Base-by-base conservation (phyloP, 345 rosid genomes). In the Syzygium oleosum region DNA sequence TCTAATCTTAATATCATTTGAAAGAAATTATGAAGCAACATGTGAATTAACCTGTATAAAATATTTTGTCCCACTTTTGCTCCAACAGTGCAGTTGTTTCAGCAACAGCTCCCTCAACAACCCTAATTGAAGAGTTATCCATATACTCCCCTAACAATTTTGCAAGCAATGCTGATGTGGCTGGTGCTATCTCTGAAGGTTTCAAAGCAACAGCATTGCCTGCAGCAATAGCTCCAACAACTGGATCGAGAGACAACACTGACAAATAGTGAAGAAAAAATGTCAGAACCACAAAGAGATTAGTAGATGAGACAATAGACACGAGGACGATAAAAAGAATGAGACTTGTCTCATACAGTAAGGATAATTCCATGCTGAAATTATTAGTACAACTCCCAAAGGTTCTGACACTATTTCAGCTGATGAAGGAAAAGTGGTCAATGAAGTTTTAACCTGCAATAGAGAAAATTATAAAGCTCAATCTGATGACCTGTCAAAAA, bases 321-420 rank as follows among this genome's bases (percentile, higher is more conserved):
- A 34, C 41, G 25, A 17, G 77, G 61, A 52, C 16, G 15, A 61
- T 14, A 29, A 89, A 58, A 73, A 88, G 51, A 77, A 56, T 86
- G 55, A 21, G 25, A 49, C 87, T 84, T 63, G 85, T 87, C 51
- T 46, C n/a, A 22, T 95, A 98, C 99, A 87, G 27, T 96, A 92
- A 17, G 99, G 99, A 92, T 93, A 98, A 84, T 98, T 97, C 99
- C 99, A 98, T 9, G 99, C 96, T 23, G 99, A 98, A 89, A 98
- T 96, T 86, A 98, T 88, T 88, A 98, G 88, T 17, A 97, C 99
- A 90, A 95, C 95, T 68, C 99, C 99, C 85, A 98, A 87, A 68
- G 99, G 99, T 89, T 98, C 99, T 0, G 98, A 90, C 63, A 98
- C 90, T 73, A 96, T 97, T 91, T 97, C 97, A 17, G 96, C 99